Evolutionary conservation across 306 rosid species (phyloP).

Genomic region (Dalbergia cultrata): DNA sequence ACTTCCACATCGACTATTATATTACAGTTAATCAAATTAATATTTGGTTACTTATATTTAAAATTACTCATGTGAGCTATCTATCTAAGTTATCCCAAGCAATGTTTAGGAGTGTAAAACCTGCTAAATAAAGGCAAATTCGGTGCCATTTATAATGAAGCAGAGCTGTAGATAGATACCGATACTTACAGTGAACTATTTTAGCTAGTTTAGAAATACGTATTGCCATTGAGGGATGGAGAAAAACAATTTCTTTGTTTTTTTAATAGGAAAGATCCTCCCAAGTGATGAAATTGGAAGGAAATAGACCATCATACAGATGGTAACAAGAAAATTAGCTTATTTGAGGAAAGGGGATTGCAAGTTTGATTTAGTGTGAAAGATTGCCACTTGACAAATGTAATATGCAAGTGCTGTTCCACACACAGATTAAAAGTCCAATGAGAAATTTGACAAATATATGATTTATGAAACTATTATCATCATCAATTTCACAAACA

Average conservation of each 20-base stretch:
- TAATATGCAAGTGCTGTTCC: conserved; percentile 37
- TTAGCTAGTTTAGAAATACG: conserved; percentile 28
- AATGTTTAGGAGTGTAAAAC: conserved; percentile 10
- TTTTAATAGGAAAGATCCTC: neutral
- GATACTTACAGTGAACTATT: conserved; percentile 29
- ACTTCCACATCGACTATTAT: no score
- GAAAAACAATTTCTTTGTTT: neutral
- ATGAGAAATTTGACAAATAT: conserved; percentile 58
- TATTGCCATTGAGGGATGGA: conserved; percentile 12
- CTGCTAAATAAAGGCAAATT: conserved; percentile 34
- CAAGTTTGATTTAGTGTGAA: conserved; percentile 20
- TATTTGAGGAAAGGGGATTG: conserved; percentile 4
- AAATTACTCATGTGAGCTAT: conserved; percentile 32
- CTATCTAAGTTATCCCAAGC: conserved; percentile 23
- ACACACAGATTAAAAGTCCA: conserved; percentile 49
- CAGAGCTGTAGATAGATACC: conserved; percentile 27
- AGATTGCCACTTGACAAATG: conserved; percentile 17
- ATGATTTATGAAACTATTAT: conserved; percentile 57
- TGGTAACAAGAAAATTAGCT: conserved; percentile 28
- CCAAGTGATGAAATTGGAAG: conserved; percentile 39
- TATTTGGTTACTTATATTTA: conserved; percentile 10
- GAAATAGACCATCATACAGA: conserved; percentile 2
- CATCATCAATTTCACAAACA: conserved; percentile 70
- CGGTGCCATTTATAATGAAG: conserved; percentile 16
- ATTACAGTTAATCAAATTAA: neutral